Percentiles rank a stretch among this genome's conserved stretches.
These are phyloP conservation scores for Diaporthe sp. DNA, from an alignment of 2,329 filamentous ascomycete genomes.

Conservation along the genomic window DNA sequence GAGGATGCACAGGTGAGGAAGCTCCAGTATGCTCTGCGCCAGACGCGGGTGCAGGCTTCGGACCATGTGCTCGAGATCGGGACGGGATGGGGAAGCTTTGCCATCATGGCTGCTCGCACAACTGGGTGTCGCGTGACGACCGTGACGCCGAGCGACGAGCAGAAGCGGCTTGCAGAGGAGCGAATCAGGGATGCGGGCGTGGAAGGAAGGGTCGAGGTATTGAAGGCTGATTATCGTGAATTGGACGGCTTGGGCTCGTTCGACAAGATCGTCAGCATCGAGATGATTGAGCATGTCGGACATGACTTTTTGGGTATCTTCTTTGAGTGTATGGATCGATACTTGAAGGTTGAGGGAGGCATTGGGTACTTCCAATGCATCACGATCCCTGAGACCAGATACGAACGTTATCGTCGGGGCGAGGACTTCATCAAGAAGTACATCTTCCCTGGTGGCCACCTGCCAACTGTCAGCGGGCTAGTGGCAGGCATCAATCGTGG, in stretches of 20 bases:
- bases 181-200: slow-evolving; percentile 32
- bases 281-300: slow-evolving; percentile 43
- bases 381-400: slow-evolving; percentile 41
- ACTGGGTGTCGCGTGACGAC: slow-evolving; percentile 41
- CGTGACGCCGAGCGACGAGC: slow-evolving; percentile 37
- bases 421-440: slow-evolving; percentile 43
- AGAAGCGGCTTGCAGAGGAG: slow-evolving; percentile 39
- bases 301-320: slow-evolving; percentile 38
- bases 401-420: slow-evolving; percentile 30
- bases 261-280: slow-evolving; percentile 42
- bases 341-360: slow-evolving; percentile 34
- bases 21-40: slow-evolving; percentile 36
- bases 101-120: slow-evolving; percentile 36
- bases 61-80: slow-evolving; percentile 42
- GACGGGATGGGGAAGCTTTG: slow-evolving; percentile 42
- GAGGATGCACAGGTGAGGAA: slow-evolving; percentile 41
- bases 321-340: slow-evolving; percentile 40
- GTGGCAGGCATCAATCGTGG: slow-evolving; percentile 37
- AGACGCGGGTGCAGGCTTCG: slow-evolving; percentile 19
- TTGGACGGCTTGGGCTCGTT: slow-evolving; percentile 13
- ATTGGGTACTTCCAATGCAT: slow-evolving; percentile 42
- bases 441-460: slow-evolving; percentile 41
- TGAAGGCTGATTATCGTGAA: slow-evolving; percentile 40
- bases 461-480: slow-evolving; percentile 40
- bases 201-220: slow-evolving; percentile 26